A percentile compares a stretch with the other conserved stretches of the same genome.
These are phyloP conservation scores for Boletus huronensis DNA, from an alignment of 768 basidiomycete species.

Conservation along the genomic window DNA sequence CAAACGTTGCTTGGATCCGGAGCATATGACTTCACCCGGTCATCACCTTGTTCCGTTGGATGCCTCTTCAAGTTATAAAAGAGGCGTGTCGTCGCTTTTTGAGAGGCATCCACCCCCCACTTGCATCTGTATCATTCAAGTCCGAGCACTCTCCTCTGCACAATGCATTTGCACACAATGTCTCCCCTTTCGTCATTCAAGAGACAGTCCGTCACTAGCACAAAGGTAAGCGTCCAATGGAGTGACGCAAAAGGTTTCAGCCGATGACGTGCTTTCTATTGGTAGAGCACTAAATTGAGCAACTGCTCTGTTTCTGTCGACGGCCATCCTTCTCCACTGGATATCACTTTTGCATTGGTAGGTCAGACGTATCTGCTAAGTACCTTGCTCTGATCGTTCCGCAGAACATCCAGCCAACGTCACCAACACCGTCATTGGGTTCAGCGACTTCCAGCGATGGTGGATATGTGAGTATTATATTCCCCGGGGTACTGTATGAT, in stretches of 20 bases:
- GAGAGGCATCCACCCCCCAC: not conserved
- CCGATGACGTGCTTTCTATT: not conserved
- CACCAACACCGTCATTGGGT: constrained; percentile 2
- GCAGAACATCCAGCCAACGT: constrained; percentile 10
- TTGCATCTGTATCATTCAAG: not conserved
- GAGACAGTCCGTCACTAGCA: constrained; percentile 21
- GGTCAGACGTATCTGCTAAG: not conserved
- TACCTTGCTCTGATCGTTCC: not conserved
- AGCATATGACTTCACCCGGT: not conserved
- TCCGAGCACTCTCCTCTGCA: not conserved
- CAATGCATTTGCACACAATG: constrained; percentile 9
- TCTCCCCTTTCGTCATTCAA: constrained; percentile 19
- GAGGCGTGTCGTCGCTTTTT: not conserved
- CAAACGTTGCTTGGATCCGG: constrained; percentile 14
- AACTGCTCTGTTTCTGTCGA: constrained; percentile 9
- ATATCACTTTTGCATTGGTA: constrained; percentile 23
- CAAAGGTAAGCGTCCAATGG: constrained; percentile 14
- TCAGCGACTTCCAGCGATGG: not conserved
- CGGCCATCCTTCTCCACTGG: constrained; percentile 17
- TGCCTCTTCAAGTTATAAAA: constrained; percentile 18
- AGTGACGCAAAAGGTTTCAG: not conserved
- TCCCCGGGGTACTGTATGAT: not conserved
- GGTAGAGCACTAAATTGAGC: constrained; percentile 19
- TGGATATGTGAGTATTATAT: constrained; percentile 17
- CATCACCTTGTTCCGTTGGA: not conserved